phyloP scores from a whole-genome alignment of 2,329 filamentous ascomycete species.

The Monilinia aucupariae region DNA sequence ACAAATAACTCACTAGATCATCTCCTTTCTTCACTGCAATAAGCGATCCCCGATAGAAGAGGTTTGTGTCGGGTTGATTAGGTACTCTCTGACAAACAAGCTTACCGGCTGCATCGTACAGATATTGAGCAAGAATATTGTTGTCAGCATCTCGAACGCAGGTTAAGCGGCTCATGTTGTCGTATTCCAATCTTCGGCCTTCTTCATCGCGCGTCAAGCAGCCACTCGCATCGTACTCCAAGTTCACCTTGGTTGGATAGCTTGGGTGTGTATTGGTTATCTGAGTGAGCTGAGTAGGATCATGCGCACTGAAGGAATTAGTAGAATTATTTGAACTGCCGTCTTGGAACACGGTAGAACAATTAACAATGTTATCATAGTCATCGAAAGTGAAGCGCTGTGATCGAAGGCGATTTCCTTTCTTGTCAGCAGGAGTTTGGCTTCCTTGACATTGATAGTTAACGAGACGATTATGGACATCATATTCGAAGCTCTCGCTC shows the following conservation, averaged over 20 bases:
- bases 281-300: slow-evolving; percentile 10
- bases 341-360: neutral
- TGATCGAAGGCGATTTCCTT: neutral
- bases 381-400: slow-evolving; percentile 8
- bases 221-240: slow-evolving; percentile 3
- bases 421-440: neutral
- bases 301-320: neutral
- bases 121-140: slow-evolving; percentile 2
- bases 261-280: slow-evolving; percentile 7
- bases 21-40: slow-evolving; percentile 5
- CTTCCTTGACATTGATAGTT: slow-evolving; percentile 6
- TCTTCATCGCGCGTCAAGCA: slow-evolving; percentile 10
- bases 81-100: slow-evolving; percentile 7
- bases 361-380: slow-evolving; percentile 6
- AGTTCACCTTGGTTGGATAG: neutral
- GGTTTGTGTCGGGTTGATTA: neutral
- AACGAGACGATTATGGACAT: slow-evolving; percentile 10
- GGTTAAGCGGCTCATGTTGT: slow-evolving; percentile 4
- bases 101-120: slow-evolving; percentile 7
- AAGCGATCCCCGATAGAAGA: slow-evolving; percentile 11
- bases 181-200: slow-evolving; percentile 3
- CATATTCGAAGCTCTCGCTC: slow-evolving; percentile 10
- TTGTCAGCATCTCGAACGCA: neutral
- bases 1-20: neutral
- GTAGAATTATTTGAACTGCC: neutral